Percentiles rank a stretch among this genome's conserved stretches.
Evolutionary conservation across 2,329 filamentous ascomycete species (phyloP).

Genomic region (Aspergillus sp.): DNA sequence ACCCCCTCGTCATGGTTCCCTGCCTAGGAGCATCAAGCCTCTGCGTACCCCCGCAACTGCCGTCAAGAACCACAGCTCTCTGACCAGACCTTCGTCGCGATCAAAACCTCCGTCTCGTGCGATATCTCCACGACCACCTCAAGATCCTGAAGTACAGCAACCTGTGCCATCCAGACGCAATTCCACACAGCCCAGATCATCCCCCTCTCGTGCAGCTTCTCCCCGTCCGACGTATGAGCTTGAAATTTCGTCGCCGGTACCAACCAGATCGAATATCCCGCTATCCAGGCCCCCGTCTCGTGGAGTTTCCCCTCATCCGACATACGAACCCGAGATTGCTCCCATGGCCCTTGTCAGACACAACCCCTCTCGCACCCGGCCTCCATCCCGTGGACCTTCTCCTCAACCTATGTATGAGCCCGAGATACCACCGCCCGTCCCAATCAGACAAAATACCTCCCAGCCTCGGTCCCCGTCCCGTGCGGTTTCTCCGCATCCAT

Average conservation of each 20-base stretch:
- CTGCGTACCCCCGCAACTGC: constrained; percentile 33
- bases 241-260: neutral
- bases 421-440: constrained; percentile 12
- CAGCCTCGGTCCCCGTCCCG: constrained; percentile 21
- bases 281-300: neutral
- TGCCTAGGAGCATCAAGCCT: constrained; percentile 26
- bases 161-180: neutral
- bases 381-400: constrained; percentile 21
- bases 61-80: constrained; percentile 32
- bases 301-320: neutral
- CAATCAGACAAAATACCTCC: constrained; percentile 5
- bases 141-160: constrained; percentile 7
- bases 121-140: constrained; percentile 19
- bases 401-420: neutral
- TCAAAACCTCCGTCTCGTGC: constrained; percentile 25
- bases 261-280: neutral
- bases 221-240: neutral
- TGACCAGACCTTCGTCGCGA: constrained; percentile 29
- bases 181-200: neutral
- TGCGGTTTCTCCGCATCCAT: constrained; percentile 16
- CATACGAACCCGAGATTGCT: neutral
- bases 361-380: constrained; percentile 14
- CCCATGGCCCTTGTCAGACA: neutral
- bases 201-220: neutral
- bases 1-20: constrained; percentile 29